Percentiles rank a stretch among this genome's conserved stretches.
Evolutionary conservation across 805 yeast species (phyloP).

Genomic region (Sugiyamaella smithiae): DNA sequence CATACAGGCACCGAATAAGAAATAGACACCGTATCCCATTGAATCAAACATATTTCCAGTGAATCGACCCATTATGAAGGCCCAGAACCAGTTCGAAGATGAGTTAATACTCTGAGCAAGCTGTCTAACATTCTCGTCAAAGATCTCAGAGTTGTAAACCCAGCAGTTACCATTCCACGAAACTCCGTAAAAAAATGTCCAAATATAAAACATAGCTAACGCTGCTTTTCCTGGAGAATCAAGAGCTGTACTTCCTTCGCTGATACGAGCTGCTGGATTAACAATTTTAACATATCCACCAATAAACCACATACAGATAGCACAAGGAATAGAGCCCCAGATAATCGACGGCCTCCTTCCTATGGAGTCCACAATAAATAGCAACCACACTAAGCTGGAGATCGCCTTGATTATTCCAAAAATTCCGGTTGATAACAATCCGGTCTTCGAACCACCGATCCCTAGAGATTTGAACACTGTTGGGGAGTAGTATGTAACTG

Average conservation of each 20-base stretch:
- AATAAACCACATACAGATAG: constrained; percentile 28
- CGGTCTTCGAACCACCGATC: background rate
- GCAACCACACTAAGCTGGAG: background rate
- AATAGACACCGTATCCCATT: background rate
- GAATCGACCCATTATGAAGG: background rate
- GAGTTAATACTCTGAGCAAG: background rate
- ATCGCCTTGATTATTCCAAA: background rate
- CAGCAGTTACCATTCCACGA: background rate
- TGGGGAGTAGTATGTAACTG: background rate
- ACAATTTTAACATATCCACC: background rate
- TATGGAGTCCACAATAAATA: constrained; percentile 56
- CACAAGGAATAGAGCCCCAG: constrained; percentile 41
- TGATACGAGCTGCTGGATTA: background rate
- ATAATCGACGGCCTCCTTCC: constrained; percentile 47
- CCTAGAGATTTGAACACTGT: background rate
- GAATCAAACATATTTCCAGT: background rate
- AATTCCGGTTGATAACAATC: background rate
- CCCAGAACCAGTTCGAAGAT: background rate
- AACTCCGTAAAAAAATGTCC: background rate
- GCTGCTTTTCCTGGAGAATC: background rate
- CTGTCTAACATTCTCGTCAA: background rate
- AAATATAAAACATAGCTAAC: background rate
- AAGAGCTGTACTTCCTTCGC: background rate
- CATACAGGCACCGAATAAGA: background rate
- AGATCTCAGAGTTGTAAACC: background rate